Evolutionary conservation across 2,329 filamentous ascomycete species (phyloP).

Genomic region (Cordyceps pruinosa): DNA sequence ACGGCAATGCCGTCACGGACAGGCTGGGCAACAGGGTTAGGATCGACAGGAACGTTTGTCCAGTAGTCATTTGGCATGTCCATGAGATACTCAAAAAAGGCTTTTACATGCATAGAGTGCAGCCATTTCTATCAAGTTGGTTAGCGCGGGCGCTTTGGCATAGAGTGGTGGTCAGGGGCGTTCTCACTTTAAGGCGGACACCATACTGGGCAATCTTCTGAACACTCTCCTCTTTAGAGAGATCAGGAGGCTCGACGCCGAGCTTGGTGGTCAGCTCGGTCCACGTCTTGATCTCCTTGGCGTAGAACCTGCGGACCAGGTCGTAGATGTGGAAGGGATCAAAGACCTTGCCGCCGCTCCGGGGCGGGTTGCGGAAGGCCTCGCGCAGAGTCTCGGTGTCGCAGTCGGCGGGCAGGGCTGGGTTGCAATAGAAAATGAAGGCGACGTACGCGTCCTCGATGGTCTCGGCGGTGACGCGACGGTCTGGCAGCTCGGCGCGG

Average conservation of each 20-base stretch:
- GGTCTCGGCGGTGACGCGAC: slow-evolving; percentile 58
- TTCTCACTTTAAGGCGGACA: slow-evolving; percentile 73
- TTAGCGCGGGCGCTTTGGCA: slow-evolving; percentile 6
- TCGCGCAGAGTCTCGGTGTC: slow-evolving; percentile 67
- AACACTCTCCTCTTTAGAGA: slow-evolving; percentile 76
- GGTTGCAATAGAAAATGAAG: slow-evolving; percentile 90
- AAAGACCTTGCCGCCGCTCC: slow-evolving; percentile 82
- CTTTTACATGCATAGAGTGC: slow-evolving; percentile 91
- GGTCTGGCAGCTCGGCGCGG: slow-evolving; percentile 50
- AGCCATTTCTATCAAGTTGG: slow-evolving; percentile 71
- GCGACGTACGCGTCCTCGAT: slow-evolving; percentile 76
- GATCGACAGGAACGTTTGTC: slow-evolving; percentile 61
- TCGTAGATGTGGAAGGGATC: slow-evolving; percentile 70
- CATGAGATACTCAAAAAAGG: slow-evolving; percentile 86
- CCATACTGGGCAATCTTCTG: slow-evolving; percentile 96
- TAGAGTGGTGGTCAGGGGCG: neutral
- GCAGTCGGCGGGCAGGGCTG: slow-evolving; percentile 57
- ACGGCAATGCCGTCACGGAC: slow-evolving; percentile 74
- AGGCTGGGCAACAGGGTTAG: slow-evolving; percentile 55
- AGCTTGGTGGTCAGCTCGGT: slow-evolving; percentile 77
- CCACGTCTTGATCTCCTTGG: slow-evolving; percentile 87
- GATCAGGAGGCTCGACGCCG: slow-evolving; percentile 79
- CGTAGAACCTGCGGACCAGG: slow-evolving; percentile 70
- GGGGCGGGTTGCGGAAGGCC: slow-evolving; percentile 72
- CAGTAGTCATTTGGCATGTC: slow-evolving; percentile 75